A percentile compares a stretch with the other conserved stretches of the same genome.
phyloP scores from a whole-genome alignment of 495 filamentous ascomycete species.

The Talaromyces stipitatus region DNA sequence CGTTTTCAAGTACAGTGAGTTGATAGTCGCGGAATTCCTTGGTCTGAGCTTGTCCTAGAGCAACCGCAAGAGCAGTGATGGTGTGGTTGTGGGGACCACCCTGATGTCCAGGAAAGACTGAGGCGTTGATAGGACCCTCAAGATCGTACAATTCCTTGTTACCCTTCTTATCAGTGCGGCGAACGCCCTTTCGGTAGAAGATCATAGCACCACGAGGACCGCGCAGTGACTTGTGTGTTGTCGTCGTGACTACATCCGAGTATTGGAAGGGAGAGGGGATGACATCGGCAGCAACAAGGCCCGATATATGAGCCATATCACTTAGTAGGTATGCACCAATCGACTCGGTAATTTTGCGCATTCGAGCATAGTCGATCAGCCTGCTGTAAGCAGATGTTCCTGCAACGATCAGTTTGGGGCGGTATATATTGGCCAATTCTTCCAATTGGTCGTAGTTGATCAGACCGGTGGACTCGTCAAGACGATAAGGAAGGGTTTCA shows the following conservation, averaged over 20 bases:
- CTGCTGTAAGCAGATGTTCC: slow-evolving; percentile 99
- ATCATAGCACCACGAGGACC: slow-evolving; percentile 99
- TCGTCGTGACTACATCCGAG: slow-evolving; percentile 96
- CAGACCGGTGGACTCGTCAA: slow-evolving; percentile 84
- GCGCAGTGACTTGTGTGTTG: slow-evolving; percentile 98
- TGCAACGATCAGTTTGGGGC: slow-evolving; percentile 91
- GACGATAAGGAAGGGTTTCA: slow-evolving; percentile 89
- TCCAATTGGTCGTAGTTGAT: slow-evolving; percentile 95
- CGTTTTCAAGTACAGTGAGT: slow-evolving; percentile 83
- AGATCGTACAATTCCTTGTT: slow-evolving; percentile 91
- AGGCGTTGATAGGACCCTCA: slow-evolving; percentile 95
- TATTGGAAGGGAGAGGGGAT: slow-evolving; percentile 92
- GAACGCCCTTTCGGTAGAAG: slow-evolving; percentile 96
- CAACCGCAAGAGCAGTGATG: slow-evolving; percentile 95
- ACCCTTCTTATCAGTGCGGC: slow-evolving; percentile 81
- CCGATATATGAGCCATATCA: slow-evolving; percentile 99
- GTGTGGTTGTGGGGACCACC: slow-evolving; percentile 99
- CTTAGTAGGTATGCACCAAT: slow-evolving; percentile 92
- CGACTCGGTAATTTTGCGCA: slow-evolving; percentile 93
- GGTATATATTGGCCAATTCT: slow-evolving; percentile 87
- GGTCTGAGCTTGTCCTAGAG: slow-evolving; percentile 86
- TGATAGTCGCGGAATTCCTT: slow-evolving; percentile 97
- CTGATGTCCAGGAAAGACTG: slow-evolving; percentile 98
- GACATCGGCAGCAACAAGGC: slow-evolving; percentile 85
- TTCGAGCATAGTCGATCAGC: slow-evolving; percentile 91